A percentile compares a stretch with the other conserved stretches of the same genome.
phyloP scores from a whole-genome alignment of 257 asterid species.

The Scutellaria baicalensis region DNA sequence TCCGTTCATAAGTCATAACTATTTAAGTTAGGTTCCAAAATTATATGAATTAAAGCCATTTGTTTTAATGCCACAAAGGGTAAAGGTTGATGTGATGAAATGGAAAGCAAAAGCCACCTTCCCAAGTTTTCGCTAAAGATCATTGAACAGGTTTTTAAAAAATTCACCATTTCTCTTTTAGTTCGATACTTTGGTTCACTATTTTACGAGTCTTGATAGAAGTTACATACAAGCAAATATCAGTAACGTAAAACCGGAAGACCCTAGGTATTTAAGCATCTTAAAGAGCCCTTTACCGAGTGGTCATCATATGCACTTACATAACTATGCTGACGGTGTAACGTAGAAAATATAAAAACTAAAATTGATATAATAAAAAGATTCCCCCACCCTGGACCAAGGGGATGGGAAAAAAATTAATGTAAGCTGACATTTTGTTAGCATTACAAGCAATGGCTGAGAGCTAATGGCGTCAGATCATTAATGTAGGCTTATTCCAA shows the following conservation, averaged over 20 bases:
- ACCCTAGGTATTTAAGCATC: not conserved
- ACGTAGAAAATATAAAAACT: not conserved
- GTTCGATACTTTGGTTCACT: not conserved
- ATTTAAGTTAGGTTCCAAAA: not conserved
- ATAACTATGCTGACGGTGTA: not conserved
- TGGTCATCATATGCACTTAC: not conserved
- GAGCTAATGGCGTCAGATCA: not conserved
- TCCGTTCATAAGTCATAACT: not conserved
- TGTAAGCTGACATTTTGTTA: not conserved
- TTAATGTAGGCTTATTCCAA: not conserved
- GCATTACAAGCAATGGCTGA: not conserved
- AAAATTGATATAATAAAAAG: not conserved
- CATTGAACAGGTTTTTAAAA: not conserved
- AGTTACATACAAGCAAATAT: not conserved
- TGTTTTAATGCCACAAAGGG: not conserved
- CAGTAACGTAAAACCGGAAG: not conserved
- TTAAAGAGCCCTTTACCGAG: not conserved
- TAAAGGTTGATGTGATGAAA: not conserved
- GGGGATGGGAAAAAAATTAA: not conserved
- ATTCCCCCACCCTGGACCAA: not conserved
- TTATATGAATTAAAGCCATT: not conserved
- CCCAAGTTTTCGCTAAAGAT: not conserved
- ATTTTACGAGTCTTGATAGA: not conserved
- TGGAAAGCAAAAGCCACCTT: not conserved
- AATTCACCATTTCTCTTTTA: not conserved